phyloP scores from a whole-genome alignment of 805 yeast species.

The Candida sakaeoensis region DNA sequence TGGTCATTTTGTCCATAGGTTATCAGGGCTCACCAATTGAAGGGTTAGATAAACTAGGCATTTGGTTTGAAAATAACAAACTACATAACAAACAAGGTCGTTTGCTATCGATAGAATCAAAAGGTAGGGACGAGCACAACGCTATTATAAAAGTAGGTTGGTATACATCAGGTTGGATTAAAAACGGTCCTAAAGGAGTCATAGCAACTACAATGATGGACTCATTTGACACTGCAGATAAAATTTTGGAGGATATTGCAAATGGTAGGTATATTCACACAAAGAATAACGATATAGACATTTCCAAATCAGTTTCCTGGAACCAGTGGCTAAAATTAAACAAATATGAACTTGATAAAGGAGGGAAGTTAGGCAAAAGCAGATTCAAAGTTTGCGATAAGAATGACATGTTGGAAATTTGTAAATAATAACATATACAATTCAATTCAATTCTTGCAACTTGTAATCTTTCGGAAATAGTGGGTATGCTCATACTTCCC shows the following conservation, averaged over 20 bases:
- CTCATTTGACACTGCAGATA: conserved; percentile 70
- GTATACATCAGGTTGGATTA: conserved; percentile 89
- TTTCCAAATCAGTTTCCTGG: conserved; percentile 48
- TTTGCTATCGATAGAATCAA: conserved; percentile 15
- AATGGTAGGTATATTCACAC: conserved; percentile 24
- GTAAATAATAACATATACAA: conserved; percentile 14
- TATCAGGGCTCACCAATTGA: conserved; percentile 64
- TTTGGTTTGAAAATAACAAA: conserved; percentile 27
- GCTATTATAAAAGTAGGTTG: conserved; percentile 42
- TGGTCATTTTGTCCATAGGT: conserved; percentile 80
- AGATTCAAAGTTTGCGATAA: conserved; percentile 53
- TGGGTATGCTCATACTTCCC: conserved; percentile 29
- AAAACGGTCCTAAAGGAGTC: conserved; percentile 82
- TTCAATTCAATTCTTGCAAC: conserved; percentile 18
- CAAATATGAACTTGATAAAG: conserved; percentile 47
- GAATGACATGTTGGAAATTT: conserved; percentile 46
- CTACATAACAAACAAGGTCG: conserved; percentile 35
- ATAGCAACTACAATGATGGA: conserved; percentile 89
- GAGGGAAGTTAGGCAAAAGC: conserved; percentile 46
- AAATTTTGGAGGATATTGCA: conserved; percentile 54
- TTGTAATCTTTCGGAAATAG: conserved; percentile 28
- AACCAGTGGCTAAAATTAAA: conserved; percentile 62
- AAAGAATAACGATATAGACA: conserved; percentile 13
- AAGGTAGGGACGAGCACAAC: conserved; percentile 16
- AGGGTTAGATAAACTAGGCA: conserved; percentile 47